Evolutionary conservation across 108 stramenopile species (phyloP), one percentile per base, ranked within the genome.

Genomic region (Phaeodactylum tricornutum): DNA sequence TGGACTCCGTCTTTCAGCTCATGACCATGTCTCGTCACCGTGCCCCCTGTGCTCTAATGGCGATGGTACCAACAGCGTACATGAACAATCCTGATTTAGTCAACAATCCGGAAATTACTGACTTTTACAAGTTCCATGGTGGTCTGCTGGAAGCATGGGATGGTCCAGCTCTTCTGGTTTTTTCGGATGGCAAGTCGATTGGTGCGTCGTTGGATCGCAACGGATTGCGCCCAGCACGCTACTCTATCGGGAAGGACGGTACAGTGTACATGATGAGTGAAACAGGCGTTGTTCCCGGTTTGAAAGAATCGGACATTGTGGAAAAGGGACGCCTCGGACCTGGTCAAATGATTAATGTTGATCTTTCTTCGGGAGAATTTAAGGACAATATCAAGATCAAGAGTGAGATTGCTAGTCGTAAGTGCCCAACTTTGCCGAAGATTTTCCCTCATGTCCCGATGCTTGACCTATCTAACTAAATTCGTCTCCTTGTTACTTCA

Each of bases 141-240:
- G 90, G 91, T 36, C 66, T 96, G 15, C 68, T 94, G 53, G 96
- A 98, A 69, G 92, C 95, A 5, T 98, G 96, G 96, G 96, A 98
- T 57, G 96, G 96, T 15, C 96, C 96, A 24, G 96, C 96, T 27
- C 84, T 94, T 36, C 59, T 98, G 17, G 88, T 93, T 0, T 98
- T 78, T 59, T 90, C 89, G 12, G 95, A 98, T 64, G 96, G 96
- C 36, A 89, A 87, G 64, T 76, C 74, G 20, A 84, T 93, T 51
- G 94, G 92, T 29, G 94, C 94, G 11, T 77, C 79, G 37, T 49
- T 96, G 6, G 94, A 96, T 61, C 63, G 94, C 29, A 96, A 96
- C 61, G 94, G 94, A 36, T 62, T 96, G 19, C 82, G 94, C 40
- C 94, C 94, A 14, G 91, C 89, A 22, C 77, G 96, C 23, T 95